Conservation (phyloP, 2,329 filamentous ascomycete genomes). For the Orbilia ellipsospora region DNA sequence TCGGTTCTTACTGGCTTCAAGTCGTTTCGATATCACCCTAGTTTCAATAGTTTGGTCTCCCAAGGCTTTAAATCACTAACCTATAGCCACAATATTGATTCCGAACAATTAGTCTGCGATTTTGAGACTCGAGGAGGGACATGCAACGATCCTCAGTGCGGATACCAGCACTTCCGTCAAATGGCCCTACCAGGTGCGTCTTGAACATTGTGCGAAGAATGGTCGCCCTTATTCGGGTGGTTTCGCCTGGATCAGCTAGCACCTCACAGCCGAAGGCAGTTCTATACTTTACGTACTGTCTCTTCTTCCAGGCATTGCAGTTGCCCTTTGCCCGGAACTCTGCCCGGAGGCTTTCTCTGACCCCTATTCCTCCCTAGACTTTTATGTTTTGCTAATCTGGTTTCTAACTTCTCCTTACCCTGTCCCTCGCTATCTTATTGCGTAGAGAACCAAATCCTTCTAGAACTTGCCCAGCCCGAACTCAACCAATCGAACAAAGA, state of each 20-base stretch:
- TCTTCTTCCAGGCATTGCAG: conserved; percentile 34
- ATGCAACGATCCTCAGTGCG: conserved; percentile 80
- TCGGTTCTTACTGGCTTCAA: conserved; percentile 85
- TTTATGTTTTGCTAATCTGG: conserved; percentile 20
- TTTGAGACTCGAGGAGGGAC: conserved; percentile 76
- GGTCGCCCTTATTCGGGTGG: conserved; percentile 2
- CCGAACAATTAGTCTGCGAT: conserved; percentile 77
- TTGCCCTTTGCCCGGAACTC: conserved; percentile 44
- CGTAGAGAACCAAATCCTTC: conserved; percentile 77
- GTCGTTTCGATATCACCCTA: conserved; percentile 88
- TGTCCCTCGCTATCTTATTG: conserved; percentile 35
- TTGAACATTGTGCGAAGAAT: conserved; percentile 37
- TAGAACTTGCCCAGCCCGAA: conserved; percentile 75
- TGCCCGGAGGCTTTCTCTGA: conserved; percentile 21
- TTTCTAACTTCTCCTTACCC: conserved; percentile 42
- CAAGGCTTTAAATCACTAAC: conserved; percentile 89
- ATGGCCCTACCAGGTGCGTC: conserved; percentile 81
- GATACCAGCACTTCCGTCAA: conserved; percentile 81
- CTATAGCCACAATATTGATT: conserved; percentile 90
- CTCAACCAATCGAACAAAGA: conserved; percentile 66
- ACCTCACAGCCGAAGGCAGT: neutral
- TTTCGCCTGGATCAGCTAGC: conserved; percentile 16
- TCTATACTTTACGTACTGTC: no score
- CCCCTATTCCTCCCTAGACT: neutral
- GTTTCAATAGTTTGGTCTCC: conserved; percentile 74